A percentile compares a stretch with the other conserved stretches of the same genome.
phyloP scores from a whole-genome alignment of 345 rosid genomes.

The Litchi chinensis region DNA sequence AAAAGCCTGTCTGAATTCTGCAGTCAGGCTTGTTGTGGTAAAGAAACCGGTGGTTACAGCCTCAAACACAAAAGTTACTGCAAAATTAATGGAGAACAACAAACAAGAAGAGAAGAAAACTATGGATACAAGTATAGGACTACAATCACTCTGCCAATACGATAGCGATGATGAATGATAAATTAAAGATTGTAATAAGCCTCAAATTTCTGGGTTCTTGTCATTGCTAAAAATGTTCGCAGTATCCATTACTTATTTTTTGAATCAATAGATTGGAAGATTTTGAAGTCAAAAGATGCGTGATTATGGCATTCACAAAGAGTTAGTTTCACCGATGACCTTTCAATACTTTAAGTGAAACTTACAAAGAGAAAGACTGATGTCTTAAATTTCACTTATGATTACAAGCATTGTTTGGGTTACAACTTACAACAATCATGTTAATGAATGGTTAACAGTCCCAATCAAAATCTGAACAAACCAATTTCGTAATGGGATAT shows the following conservation, averaged over 20 bases:
- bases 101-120: constrained; percentile 29
- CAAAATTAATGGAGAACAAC: constrained; percentile 30
- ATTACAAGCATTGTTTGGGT: background rate
- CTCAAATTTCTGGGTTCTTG: background rate
- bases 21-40: constrained; percentile 49
- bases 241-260: background rate
- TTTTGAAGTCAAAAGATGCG: background rate
- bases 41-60: constrained; percentile 44
- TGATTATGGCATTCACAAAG: background rate
- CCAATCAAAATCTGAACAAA: constrained; percentile 15
- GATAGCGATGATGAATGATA: constrained; percentile 63
- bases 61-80: constrained; percentile 17
- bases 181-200: background rate
- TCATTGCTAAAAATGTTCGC: background rate
- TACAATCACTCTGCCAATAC: constrained; percentile 59
- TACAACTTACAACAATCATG: constrained; percentile 13
- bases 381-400: background rate
- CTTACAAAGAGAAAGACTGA: background rate
- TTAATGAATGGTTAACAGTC: constrained; percentile 32
- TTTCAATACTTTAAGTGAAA: background rate
- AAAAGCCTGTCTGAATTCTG: constrained; percentile 32
- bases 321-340: background rate
- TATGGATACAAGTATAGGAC: constrained; percentile 31
- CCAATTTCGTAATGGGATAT: constrained; percentile 20
- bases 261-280: background rate